phyloP scores from a whole-genome alignment of 1,284 basidiomycete species.

The Phaffia rhodozyma region DNA sequence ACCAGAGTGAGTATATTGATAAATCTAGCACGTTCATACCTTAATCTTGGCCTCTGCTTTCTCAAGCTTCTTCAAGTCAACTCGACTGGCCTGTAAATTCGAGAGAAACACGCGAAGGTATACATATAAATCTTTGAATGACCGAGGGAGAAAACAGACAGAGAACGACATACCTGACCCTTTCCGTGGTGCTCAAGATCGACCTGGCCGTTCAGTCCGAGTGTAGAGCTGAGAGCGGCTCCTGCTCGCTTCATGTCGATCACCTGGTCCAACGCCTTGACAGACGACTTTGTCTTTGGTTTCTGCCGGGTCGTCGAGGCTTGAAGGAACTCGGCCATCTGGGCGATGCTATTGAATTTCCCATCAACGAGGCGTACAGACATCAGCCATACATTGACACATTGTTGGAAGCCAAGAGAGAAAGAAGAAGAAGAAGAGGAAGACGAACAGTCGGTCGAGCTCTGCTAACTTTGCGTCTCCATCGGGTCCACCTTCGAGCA shows the following conservation, averaged over 20 bases:
- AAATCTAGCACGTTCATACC: conserved; percentile 35
- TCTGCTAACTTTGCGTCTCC: conserved; percentile 27
- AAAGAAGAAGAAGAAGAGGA: conserved; percentile 42
- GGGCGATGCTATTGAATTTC: conserved; percentile 33
- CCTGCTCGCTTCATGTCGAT: conserved; percentile 82
- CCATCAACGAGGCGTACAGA: conserved; percentile 34
- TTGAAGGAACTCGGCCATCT: conserved; percentile 53
- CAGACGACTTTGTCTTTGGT: conserved; percentile 38
- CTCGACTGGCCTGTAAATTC: conserved; percentile 62
- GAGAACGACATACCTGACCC: conserved; percentile 57
- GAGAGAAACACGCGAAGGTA: conserved; percentile 2
- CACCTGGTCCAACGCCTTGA: conserved; percentile 72
- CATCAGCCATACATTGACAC: neutral
- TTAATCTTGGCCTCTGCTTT: conserved; percentile 97
- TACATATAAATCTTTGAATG: neutral
- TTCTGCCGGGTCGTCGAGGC: conserved; percentile 45
- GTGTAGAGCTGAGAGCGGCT: conserved; percentile 65
- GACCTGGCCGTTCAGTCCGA: conserved; percentile 71
- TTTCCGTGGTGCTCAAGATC: conserved; percentile 90
- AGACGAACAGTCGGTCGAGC: conserved; percentile 34
- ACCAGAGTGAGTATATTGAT: neutral
- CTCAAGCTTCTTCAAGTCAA: conserved; percentile 95
- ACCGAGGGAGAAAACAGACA: neutral
- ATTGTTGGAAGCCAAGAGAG: conserved; percentile 34
- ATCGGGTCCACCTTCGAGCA: conserved; percentile 42